Evolutionary conservation across 352 stramenopile genomes (phyloP), one percentile per base, ranked within the genome.

Genomic region (Pythium chondricola): DNA sequence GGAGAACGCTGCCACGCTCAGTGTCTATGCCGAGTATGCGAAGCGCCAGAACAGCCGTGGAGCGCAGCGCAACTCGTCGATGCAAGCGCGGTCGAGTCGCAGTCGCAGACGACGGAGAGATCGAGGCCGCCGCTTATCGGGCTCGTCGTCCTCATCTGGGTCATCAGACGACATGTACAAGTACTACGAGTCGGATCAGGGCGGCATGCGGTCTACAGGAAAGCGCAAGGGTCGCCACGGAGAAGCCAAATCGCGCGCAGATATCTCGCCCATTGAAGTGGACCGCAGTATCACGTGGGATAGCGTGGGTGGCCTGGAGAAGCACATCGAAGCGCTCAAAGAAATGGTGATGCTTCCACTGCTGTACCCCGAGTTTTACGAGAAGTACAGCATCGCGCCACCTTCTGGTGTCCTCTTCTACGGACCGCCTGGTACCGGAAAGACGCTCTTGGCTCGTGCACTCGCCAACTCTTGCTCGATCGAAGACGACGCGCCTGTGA

Each of bases 311-410:
- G 88, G 88, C 0, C 59, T 96, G 11, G 70, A 81, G 31, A 68
- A 71, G 17, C 89, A 97, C 49, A 89, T 97, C 25, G 69, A 88
- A 41, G 76, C 85, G 21, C 67, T 97, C 48, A 96, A 97, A 57
- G 90, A 97, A 67, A 97, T 97, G 90, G 84, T 97, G 9, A 78
- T 97, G 69, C 71, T 97, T 13, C 90, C 90, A 7, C 53, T 97
- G 38, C 46, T 97, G 25, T 97, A 97, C 49, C 90, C 90, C 0
- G 88, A 97, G 58, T 89, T 96, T 49, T 97, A 96, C 45, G 67
- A 88, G 32, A 90, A 94, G 62, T 96, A 95, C 58, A 86, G 78
- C 21, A 64, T 96, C 27, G 64, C 69, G 2, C 86, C 86, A 29
- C 85, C 85, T 18, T 90, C 83, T 0, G 86, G 86, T 24, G 86